phyloP scores from a whole-genome alignment of 2,329 filamentous ascomycete species.

The Xylariaceae sp. region DNA sequence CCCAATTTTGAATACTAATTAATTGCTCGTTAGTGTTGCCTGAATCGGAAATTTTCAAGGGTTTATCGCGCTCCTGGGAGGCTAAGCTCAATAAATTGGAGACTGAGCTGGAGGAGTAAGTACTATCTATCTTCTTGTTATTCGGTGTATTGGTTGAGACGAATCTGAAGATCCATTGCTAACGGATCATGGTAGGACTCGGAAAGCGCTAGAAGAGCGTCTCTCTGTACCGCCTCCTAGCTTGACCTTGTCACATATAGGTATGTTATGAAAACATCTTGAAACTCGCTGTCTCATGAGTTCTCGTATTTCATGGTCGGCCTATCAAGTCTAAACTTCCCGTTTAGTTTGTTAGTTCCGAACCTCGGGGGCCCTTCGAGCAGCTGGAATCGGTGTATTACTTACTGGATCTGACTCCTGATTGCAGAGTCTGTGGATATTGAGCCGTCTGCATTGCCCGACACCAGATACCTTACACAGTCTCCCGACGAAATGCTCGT shows the following conservation, averaged over 20 bases:
- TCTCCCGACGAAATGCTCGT: constrained; percentile 16
- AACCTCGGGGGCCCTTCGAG: not conserved
- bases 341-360: not conserved
- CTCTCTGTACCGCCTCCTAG: constrained; percentile 14
- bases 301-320: not conserved
- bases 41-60: constrained; percentile 24
- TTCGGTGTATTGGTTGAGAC: not conserved
- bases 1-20: constrained; percentile 6
- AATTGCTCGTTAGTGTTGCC: constrained; percentile 19
- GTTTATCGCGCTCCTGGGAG: constrained; percentile 24
- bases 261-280: constrained; percentile 6
- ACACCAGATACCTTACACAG: constrained; percentile 13
- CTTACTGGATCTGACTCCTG: constrained; percentile 1
- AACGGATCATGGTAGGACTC: constrained; percentile 6
- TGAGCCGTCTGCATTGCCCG: constrained; percentile 23
- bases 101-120: constrained; percentile 24
- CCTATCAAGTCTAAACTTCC: not conserved
- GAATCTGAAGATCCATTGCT: not conserved
- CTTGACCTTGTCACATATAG: constrained; percentile 25
- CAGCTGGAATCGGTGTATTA: not conserved
- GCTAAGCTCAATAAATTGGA: constrained; percentile 24
- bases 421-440: constrained; percentile 22
- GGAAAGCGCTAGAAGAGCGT: constrained; percentile 21
- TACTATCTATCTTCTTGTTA: not conserved
- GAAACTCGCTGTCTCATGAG: not conserved